A percentile compares a stretch with the other conserved stretches of the same genome.
These are phyloP conservation scores for Phytophthora chlamydospora DNA, from an alignment of 352 stramenopile species.

Conservation along the genomic window DNA sequence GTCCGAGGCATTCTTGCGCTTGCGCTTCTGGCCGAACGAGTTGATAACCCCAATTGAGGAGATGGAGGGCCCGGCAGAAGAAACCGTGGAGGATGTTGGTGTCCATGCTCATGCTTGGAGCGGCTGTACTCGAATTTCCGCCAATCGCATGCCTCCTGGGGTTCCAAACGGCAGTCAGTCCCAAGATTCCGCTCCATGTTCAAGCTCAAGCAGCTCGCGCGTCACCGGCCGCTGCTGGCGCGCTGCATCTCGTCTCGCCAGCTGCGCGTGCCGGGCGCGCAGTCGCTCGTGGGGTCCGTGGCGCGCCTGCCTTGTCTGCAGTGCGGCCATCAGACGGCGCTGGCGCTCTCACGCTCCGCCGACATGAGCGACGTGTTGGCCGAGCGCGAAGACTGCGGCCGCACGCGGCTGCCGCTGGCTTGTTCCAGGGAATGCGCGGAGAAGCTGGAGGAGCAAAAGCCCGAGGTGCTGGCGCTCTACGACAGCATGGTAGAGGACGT, in stretches of 20 bases:
- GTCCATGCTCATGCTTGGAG: too few species aligned
- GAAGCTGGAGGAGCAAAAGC: constrained; percentile 25
- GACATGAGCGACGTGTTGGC: constrained; percentile 32
- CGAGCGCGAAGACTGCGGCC: constrained; percentile 37
- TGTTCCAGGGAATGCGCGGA: constrained; percentile 55
- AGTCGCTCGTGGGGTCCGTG: constrained; percentile 42
- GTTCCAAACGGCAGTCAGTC: neutral
- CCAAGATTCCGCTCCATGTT: constrained; percentile 5
- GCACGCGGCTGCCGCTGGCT: constrained; percentile 48
- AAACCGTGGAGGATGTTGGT: too few species aligned
- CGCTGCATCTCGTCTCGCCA: constrained; percentile 22
- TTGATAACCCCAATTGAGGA: too few species aligned
- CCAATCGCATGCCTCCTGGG: too few species aligned
- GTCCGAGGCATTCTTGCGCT: too few species aligned
- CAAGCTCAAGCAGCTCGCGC: constrained; percentile 32
- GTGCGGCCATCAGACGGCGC: constrained; percentile 33
- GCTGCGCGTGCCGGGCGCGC: constrained; percentile 20
- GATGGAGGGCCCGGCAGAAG: too few species aligned
- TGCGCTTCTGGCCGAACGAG: too few species aligned
- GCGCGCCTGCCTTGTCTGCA: constrained; percentile 56
- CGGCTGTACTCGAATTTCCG: too few species aligned
- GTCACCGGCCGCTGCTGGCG: constrained; percentile 7
- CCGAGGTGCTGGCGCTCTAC: constrained; percentile 46
- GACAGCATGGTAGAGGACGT: constrained; percentile 50
- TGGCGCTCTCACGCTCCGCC: constrained; percentile 25